Evolutionary conservation across 2,329 filamentous ascomycete species (phyloP), one percentile per base, ranked within the genome.

Genomic region (Colletotrichum brevisporum): DNA sequence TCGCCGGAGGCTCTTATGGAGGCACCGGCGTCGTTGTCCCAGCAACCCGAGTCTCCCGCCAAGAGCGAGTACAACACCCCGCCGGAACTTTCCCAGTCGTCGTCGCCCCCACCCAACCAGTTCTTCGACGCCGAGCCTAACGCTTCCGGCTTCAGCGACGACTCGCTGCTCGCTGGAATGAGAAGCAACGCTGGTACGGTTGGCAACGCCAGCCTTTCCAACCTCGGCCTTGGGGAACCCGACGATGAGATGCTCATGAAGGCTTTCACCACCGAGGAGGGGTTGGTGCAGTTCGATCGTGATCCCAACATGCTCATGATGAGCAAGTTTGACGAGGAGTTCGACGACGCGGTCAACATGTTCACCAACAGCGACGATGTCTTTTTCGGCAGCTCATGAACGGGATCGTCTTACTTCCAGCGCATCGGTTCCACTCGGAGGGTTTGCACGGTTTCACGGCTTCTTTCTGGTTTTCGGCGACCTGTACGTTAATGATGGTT

Each of bases 61-160:
- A 88, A 85, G 78, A 87, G 86, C 77, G 83, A 85, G 65, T 87
- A 84, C 77, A 87, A 86, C 77, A 88, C 88, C 4, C 87, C 88
- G 5, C 88, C 88, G 1, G 88, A 87, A 70, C 84, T 90, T 36
- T 89, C 88, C n/a, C 84, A 88, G 69, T 88, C 88, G 24, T 87
- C 87, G 15, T 90, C 88, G 26, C 88, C 88, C 4, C 85, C 85
- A 31, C 79, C 83, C 6, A 74, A 76, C n/a, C 82, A 79, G 52
- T 86, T 83, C 76, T 88, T 86, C 72, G 81, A 86, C 50, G 76
- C 82, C 66, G 83, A 86, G 50, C 78, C 81, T 48, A 81, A 79
- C 74, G 76, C 78, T 2, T 64, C 48, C 47, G 26, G 64, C 47
- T 75, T 78, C 5, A 74, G 74, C 26, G 78, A 81, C 27, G 78